Evolutionary conservation across 139 green algal species (phyloP).

Genomic region (Picochlorum costavermella): DNA sequence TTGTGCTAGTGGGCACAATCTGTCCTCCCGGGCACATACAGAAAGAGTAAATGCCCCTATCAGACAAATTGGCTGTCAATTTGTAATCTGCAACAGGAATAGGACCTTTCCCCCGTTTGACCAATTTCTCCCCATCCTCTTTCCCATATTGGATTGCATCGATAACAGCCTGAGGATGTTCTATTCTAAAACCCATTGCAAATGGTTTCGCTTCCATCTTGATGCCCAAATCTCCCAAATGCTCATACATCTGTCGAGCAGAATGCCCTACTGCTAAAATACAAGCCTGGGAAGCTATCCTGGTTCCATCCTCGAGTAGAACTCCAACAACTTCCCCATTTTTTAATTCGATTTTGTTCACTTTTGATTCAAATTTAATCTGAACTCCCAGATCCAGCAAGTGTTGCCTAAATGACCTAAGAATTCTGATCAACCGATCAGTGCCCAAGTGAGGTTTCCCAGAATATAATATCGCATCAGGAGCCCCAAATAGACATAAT

Average conservation of each 20-base stretch:
- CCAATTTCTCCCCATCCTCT: constrained; percentile 31
- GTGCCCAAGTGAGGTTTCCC: constrained; percentile 82
- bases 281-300: constrained; percentile 34
- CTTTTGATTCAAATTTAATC: constrained; percentile 52
- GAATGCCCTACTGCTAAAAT: constrained; percentile 63
- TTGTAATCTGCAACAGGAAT: constrained; percentile 77
- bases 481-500: constrained; percentile 62
- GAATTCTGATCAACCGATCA: constrained; percentile 66
- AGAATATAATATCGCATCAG: constrained; percentile 51
- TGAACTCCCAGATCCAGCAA: constrained; percentile 40
- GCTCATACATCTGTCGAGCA: constrained; percentile 48
- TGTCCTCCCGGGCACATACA: constrained; percentile 80
- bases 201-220: constrained; percentile 64
- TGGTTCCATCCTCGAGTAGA: constrained; percentile 31
- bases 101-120: constrained; percentile 54
- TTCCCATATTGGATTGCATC: constrained; percentile 59
- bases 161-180: constrained; percentile 75
- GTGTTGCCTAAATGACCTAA: constrained; percentile 49
- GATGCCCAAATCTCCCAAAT: constrained; percentile 40
- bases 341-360: constrained; percentile 55
- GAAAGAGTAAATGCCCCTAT: constrained; percentile 67
- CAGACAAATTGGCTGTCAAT: constrained; percentile 32
- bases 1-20: constrained; percentile 67
- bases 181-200: constrained; percentile 72
- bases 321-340: constrained; percentile 20